These are phyloP conservation scores for Aspergillus transmontanensis DNA, from an alignment of 2,329 filamentous ascomycete genomes.

Conservation along the genomic window DNA sequence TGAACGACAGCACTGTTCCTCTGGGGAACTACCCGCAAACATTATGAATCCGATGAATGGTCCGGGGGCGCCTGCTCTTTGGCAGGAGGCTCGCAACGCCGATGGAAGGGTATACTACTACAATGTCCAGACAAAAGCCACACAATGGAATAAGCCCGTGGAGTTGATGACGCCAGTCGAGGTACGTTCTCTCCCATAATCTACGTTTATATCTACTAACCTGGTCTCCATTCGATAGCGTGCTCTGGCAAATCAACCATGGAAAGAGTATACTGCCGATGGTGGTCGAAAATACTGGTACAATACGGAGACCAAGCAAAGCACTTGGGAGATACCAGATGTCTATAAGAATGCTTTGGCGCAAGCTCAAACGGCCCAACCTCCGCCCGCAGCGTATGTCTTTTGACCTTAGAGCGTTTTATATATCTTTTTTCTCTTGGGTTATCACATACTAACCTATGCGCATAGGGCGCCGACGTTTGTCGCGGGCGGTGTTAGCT, in stretches of 20 bases:
- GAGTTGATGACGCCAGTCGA: slow-evolving; percentile 84
- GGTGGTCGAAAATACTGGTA: slow-evolving; percentile 94
- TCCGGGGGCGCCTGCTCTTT: slow-evolving; percentile 58
- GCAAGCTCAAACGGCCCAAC: slow-evolving; percentile 50
- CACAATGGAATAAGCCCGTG: slow-evolving; percentile 91
- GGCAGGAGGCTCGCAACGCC: slow-evolving; percentile 78
- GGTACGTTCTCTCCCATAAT: slow-evolving; percentile 52
- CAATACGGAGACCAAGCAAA: slow-evolving; percentile 87
- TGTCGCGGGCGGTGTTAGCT: slow-evolving; percentile 59
- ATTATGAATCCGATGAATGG: slow-evolving; percentile 60
- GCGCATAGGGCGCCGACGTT: slow-evolving; percentile 53
- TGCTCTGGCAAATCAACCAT: slow-evolving; percentile 78
- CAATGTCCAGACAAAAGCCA: slow-evolving; percentile 80
- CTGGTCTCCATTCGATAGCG: slow-evolving; percentile 55
- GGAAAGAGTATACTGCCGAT: slow-evolving; percentile 88
- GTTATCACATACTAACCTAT: slow-evolving; percentile 40
- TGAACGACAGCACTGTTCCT: slow-evolving; percentile 9
- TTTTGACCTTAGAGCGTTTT: neutral
- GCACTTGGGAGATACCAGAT: slow-evolving; percentile 92
- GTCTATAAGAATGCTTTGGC: slow-evolving; percentile 75
- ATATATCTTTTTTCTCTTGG: neutral
- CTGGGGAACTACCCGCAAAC: slow-evolving; percentile 8
- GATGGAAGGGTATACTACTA: slow-evolving; percentile 92
- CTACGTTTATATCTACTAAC: slow-evolving; percentile 16
- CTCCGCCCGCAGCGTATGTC: slow-evolving; percentile 51